Evolutionary conservation across 306 rosid species (phyloP).

Genomic region (Pachyrhizus erosus): DNA sequence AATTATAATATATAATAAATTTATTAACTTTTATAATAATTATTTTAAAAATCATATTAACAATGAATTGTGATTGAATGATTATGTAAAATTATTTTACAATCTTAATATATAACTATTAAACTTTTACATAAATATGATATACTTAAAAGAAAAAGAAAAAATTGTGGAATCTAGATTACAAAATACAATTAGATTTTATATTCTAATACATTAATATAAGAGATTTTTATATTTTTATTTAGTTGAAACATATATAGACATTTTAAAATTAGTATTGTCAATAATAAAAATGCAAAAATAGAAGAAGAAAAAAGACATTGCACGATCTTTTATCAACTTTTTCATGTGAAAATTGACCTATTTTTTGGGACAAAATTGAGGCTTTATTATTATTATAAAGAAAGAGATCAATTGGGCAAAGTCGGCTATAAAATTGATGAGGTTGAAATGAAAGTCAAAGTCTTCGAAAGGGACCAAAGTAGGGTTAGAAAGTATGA

Average conservation of each 20-base stretch:
- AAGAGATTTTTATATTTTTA: too few relatives aligned
- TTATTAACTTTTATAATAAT: too few relatives aligned
- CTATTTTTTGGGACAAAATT: background rate
- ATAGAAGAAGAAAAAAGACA: background rate
- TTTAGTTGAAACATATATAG: background rate
- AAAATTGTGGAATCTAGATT: too few relatives aligned
- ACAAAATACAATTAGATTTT: too few relatives aligned
- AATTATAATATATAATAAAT: too few relatives aligned
- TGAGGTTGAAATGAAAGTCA: background rate
- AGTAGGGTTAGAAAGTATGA: background rate
- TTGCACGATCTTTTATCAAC: background rate
- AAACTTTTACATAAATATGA: too few relatives aligned
- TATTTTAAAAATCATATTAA: too few relatives aligned
- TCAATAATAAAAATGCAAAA: background rate
- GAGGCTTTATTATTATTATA: background rate
- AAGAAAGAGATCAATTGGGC: background rate
- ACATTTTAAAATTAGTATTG: background rate
- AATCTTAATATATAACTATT: too few relatives aligned
- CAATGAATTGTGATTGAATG: too few relatives aligned
- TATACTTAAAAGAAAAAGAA: too few relatives aligned
- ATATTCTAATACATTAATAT: too few relatives aligned
- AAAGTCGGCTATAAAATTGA: background rate
- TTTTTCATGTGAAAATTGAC: background rate
- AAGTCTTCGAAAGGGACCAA: background rate
- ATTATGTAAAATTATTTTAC: too few relatives aligned